A percentile compares a stretch with the other conserved stretches of the same genome.
Conservation (phyloP, 176 grass and related monocot genomes). For the Aegilops tauschii region DNA sequence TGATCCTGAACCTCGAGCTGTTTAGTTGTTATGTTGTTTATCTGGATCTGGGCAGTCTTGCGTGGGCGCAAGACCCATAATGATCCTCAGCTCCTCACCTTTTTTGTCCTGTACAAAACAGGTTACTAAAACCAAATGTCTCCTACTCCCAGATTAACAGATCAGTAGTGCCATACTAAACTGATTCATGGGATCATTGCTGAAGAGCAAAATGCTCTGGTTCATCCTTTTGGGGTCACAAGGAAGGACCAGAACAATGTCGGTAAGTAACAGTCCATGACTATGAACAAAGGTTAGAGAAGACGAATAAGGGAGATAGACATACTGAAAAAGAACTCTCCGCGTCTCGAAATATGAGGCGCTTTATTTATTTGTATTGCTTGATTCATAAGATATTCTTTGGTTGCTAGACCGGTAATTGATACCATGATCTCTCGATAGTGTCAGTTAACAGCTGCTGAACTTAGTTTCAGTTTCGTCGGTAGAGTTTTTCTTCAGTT, state of each 20-base stretch:
- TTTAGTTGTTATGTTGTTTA: slow-evolving; percentile 8
- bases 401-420: too few relatives aligned
- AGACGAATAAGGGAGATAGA: too few relatives aligned
- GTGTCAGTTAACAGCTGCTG: too few relatives aligned
- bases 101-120: not conserved
- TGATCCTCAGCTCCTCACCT: slow-evolving; percentile 9
- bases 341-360: too few relatives aligned
- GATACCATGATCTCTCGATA: too few relatives aligned
- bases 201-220: not conserved
- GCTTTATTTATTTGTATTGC: too few relatives aligned
- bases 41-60: slow-evolving; percentile 26
- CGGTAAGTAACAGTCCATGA: too few relatives aligned
- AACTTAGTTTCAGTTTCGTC: too few relatives aligned
- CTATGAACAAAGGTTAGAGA: too few relatives aligned
- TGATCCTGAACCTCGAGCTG: slow-evolving; percentile 1
- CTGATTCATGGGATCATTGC: not conserved
- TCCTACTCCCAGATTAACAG: not conserved
- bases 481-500: too few relatives aligned
- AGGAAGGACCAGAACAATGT: not conserved
- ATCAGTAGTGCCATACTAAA: not conserved
- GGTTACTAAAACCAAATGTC: not conserved
- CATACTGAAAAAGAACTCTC: too few relatives aligned
- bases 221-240: not conserved
- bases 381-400: too few relatives aligned
- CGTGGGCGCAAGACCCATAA: slow-evolving; percentile 30